Percentiles rank a stretch among this genome's conserved stretches.
Evolutionary conservation across 352 stramenopile species (phyloP).

Genomic region (Thraustochytrium striatum): DNA sequence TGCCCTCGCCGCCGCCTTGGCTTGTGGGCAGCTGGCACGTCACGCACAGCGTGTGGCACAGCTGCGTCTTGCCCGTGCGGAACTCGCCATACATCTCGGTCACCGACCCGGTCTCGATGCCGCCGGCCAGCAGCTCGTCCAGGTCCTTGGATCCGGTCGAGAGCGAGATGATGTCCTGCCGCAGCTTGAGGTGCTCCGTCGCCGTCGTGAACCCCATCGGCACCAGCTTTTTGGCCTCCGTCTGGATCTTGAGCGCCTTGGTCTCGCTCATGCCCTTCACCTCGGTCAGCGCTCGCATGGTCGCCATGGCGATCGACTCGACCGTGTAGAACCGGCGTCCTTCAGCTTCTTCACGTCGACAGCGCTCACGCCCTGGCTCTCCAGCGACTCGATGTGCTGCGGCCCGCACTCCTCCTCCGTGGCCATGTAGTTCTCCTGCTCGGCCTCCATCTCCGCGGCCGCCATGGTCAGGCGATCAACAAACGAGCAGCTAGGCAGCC

Average conservation of each 20-base stretch:
- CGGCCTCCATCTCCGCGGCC: background rate
- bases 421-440: constrained; percentile 23
- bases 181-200: constrained; percentile 73
- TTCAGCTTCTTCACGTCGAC: constrained; percentile 97
- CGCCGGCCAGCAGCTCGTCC: constrained; percentile 81
- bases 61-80: constrained; percentile 96
- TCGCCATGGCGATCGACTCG: constrained; percentile 92
- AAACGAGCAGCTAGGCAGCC: too few relatives aligned
- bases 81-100: constrained; percentile 99
- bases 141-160: constrained; percentile 83
- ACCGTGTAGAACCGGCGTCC: constrained; percentile 95
- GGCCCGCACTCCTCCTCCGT: constrained; percentile 36
- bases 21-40: constrained; percentile 95
- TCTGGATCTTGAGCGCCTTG: constrained; percentile 97
- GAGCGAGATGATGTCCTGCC: constrained; percentile 86
- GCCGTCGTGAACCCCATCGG: constrained; percentile 98
- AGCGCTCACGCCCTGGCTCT: constrained; percentile 91
- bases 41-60: constrained; percentile 99
- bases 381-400: constrained; percentile 62
- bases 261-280: constrained; percentile 99
- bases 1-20: constrained; percentile 92
- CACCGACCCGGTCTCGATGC: constrained; percentile 95
- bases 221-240: constrained; percentile 92
- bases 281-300: constrained; percentile 89
- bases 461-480: too few relatives aligned